Conservation (phyloP, 306 rosid genomes). For the Rubus idaeus region DNA sequence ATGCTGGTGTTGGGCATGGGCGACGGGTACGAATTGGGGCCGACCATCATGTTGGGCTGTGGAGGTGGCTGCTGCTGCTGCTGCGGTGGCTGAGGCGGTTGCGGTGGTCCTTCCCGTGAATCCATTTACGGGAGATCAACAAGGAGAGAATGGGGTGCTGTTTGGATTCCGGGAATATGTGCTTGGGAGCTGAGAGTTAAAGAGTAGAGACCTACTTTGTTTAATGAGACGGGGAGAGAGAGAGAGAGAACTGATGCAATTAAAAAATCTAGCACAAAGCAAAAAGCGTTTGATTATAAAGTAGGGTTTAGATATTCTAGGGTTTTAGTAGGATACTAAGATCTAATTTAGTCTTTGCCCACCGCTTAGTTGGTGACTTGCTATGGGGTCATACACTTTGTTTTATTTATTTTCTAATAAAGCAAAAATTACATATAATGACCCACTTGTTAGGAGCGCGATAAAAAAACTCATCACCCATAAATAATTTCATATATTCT, state of each 20-base stretch:
- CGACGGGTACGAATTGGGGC: conserved; percentile 43
- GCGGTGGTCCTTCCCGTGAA: conserved; percentile 54
- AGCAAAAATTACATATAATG: too few relatives aligned
- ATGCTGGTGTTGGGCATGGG: conserved; percentile 34
- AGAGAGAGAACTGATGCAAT: not conserved
- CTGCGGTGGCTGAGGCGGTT: conserved; percentile 23
- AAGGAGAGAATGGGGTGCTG: not conserved
- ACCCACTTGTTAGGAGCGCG: too few relatives aligned
- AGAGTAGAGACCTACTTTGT: not conserved
- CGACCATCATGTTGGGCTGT: conserved; percentile 49
- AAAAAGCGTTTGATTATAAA: conserved; percentile 2
- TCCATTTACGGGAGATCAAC: conserved; percentile 49
- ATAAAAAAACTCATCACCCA: too few relatives aligned
- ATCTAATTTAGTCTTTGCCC: too few relatives aligned
- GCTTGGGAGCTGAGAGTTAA: not conserved
- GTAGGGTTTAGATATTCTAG: conserved; percentile 19
- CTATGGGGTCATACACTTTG: too few relatives aligned
- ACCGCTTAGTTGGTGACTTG: too few relatives aligned
- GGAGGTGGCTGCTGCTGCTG: conserved; percentile 28
- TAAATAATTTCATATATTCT: too few relatives aligned
- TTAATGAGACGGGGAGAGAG: not conserved
- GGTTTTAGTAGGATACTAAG: not conserved
- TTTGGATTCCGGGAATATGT: not conserved
- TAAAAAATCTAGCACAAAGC: not conserved
- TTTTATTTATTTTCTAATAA: too few relatives aligned